Percentiles rank a stretch among this genome's conserved stretches.
phyloP scores from a whole-genome alignment of 2,329 filamentous ascomycete genomes.

The Arachnopeziza araneosa region DNA sequence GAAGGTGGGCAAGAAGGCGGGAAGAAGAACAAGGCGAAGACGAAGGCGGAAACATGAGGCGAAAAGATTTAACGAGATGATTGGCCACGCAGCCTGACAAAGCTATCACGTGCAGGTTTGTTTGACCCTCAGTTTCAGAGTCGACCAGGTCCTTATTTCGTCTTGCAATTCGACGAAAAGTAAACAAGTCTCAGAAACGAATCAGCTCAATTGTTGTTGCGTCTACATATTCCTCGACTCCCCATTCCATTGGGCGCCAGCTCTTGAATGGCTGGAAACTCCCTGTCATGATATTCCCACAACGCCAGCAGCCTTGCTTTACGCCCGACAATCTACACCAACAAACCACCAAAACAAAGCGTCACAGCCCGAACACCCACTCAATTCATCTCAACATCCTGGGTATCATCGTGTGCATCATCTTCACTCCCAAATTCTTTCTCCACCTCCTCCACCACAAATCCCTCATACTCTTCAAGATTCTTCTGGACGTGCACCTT shows the following conservation, averaged over 20 bases:
- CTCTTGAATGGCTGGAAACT: background rate
- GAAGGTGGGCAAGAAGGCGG: background rate
- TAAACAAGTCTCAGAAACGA: too few relatives aligned
- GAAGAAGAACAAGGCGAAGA: background rate
- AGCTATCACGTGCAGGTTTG: background rate
- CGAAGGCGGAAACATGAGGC: background rate
- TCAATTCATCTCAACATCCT: constrained; percentile 39
- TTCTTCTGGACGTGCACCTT: constrained; percentile 94
- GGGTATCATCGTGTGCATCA: constrained; percentile 49
- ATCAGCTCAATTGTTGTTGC: background rate
- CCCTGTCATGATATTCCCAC: background rate
- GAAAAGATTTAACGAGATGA: background rate
- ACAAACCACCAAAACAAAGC: background rate
- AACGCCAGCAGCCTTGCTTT: background rate
- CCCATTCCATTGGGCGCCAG: background rate
- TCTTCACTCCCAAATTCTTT: constrained; percentile 64
- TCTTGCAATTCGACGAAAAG: background rate
- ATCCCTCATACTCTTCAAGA: constrained; percentile 89
- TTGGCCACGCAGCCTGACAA: background rate
- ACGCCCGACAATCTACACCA: background rate
- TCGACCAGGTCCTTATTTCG: background rate
- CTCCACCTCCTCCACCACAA: constrained; percentile 91
- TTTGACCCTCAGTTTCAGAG: too few relatives aligned
- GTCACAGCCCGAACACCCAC: background rate
- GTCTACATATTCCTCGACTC: background rate